These are phyloP conservation scores for Candida maesae DNA, from an alignment of 805 yeast species.

Conservation along the genomic window DNA sequence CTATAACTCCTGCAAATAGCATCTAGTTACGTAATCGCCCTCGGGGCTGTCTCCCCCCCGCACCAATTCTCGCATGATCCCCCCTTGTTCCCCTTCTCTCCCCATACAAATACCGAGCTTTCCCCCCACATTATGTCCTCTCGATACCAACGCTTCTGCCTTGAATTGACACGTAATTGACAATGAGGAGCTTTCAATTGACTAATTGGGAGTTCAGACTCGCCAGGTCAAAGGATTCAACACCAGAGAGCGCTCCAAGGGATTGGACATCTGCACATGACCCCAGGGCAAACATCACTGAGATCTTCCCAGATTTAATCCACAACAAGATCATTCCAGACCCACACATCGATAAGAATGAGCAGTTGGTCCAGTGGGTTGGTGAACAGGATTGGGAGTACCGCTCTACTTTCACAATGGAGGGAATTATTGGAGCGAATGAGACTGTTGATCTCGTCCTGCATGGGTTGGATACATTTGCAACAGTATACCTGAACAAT, in stretches of 20 bases:
- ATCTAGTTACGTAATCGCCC: too few relatives aligned
- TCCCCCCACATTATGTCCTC: too few relatives aligned
- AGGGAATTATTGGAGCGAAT: slow-evolving; percentile 25
- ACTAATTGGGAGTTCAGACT: slow-evolving; percentile 15
- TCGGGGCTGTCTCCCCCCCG: too few relatives aligned
- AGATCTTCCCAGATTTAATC: slow-evolving; percentile 42
- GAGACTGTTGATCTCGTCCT: slow-evolving; percentile 26
- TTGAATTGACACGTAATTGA: not conserved
- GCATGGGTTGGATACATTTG: slow-evolving; percentile 18
- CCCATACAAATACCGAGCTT: too few relatives aligned
- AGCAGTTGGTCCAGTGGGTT: slow-evolving; percentile 45
- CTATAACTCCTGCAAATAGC: too few relatives aligned
- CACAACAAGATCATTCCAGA: slow-evolving; percentile 38
- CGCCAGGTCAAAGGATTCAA: not conserved
- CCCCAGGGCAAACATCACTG: slow-evolving; percentile 18
- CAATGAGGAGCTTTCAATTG: slow-evolving; percentile 1
- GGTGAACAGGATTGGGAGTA: slow-evolving; percentile 50
- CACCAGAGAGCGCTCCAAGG: slow-evolving; percentile 5
- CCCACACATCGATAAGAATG: slow-evolving; percentile 43
- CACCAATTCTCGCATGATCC: too few relatives aligned
- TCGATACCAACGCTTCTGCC: too few relatives aligned
- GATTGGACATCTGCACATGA: slow-evolving; percentile 11
- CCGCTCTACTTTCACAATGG: slow-evolving; percentile 25
- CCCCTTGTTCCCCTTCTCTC: too few relatives aligned
- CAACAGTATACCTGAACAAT: slow-evolving; percentile 34